A percentile compares a stretch with the other conserved stretches of the same genome.
Evolutionary conservation across 768 basidiomycete genomes (phyloP).

Genomic region (Calocera viscosa): DNA sequence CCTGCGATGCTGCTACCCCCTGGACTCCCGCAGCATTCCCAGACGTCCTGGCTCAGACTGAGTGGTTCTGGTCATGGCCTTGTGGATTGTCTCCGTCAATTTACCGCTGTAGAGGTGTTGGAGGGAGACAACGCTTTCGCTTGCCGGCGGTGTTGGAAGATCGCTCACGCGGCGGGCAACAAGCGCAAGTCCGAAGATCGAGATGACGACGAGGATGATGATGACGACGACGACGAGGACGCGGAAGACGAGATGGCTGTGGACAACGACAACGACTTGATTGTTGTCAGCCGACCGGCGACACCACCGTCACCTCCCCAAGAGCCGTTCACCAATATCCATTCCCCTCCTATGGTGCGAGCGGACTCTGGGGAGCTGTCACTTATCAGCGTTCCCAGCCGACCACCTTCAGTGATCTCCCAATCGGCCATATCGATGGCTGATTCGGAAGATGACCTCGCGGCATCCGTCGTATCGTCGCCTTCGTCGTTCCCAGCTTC

Average conservation of each 20-base stretch:
- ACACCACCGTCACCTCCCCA: neutral
- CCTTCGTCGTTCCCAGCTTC: neutral
- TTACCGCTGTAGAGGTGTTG: slow-evolving; percentile 85
- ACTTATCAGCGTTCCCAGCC: neutral
- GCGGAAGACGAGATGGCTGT: slow-evolving; percentile 15
- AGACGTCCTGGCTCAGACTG: slow-evolving; percentile 11
- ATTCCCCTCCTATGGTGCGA: neutral
- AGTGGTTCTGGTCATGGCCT: slow-evolving; percentile 23
- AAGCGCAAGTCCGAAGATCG: slow-evolving; percentile 21
- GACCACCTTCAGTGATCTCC: neutral
- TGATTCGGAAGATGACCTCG: neutral
- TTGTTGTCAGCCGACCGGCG: neutral
- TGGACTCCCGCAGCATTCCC: neutral
- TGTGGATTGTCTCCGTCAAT: slow-evolving; percentile 64
- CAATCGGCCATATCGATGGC: slow-evolving; percentile 6
- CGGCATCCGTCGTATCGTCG: neutral
- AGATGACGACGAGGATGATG: slow-evolving; percentile 16
- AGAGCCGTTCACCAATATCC: neutral
- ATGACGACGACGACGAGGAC: slow-evolving; percentile 23
- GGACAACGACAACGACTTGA: neutral
- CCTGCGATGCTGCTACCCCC: neutral
- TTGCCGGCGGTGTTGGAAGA: slow-evolving; percentile 89
- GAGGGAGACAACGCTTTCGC: slow-evolving; percentile 93
- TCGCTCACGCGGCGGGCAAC: slow-evolving; percentile 49
- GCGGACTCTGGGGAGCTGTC: slow-evolving; percentile 1